Base-by-base conservation (phyloP, 2,329 filamentous ascomycete species). In the Chaetomium globosum region DNA sequence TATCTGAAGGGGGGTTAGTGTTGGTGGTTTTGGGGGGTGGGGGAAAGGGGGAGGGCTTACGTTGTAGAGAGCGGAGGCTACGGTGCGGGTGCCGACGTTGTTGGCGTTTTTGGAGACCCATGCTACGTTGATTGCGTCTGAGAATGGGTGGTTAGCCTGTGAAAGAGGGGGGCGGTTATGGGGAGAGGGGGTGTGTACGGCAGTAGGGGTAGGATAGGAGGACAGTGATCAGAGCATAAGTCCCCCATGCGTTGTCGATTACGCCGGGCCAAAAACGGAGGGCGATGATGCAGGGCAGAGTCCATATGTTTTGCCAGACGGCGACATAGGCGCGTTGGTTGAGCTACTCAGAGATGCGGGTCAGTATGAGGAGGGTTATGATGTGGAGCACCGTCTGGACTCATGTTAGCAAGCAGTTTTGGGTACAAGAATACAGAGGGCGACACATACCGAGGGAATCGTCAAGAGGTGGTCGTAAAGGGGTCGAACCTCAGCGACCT, bases 11-110 rank as follows among this genome's bases (percentile, higher is more conserved):
- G 39, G 8, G 46, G 49, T 31, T 30, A 33, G 9, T 59, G 9
- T 59, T 65, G 5, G 12, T 19, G 36, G 36, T 39, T 31, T 16
- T n/a, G 16, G 39, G 39, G 39, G 39, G 16, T 6, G 43, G 43
- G 43, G 19, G 7, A 55, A 31, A 57, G 19, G 46, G 52, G 48
- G 26, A 51, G 23, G 13, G 68, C 74, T 68, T 68, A 79, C 77
- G 67, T 87, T 88, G 73, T 88, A 88, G 8, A 87, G 70, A 0
- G 84, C 85, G 0, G 84, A 82, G 0, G 84, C 83, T 2, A 89
- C 83, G 5, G 85, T 83, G 5, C 86, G 76, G 2, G 85, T 85
- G 26, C 85, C 79, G 4, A 88, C 86, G 23, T 81, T 83, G 64
- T 86, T 85, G 0, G 84, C 81, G 69, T 89, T 89, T 62, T 82